Evolutionary conservation across 2,329 filamentous ascomycete species (phyloP).

Genomic region (Alternaria incomplexa): DNA sequence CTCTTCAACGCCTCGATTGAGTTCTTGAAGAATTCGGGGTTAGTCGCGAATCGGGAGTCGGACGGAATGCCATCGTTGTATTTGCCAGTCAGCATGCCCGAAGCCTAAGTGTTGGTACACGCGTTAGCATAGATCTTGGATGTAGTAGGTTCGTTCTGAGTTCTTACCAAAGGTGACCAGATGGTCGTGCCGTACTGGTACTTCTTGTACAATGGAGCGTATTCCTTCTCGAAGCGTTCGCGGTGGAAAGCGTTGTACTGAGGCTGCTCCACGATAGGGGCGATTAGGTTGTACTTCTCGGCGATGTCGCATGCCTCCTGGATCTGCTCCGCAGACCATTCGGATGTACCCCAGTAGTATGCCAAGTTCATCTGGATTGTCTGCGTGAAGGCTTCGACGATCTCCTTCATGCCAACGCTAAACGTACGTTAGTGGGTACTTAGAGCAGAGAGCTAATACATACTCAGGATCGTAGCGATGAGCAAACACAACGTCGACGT

Average conservation of each 20-base stretch:
- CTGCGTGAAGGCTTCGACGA: slow-evolving; percentile 63
- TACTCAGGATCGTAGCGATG: slow-evolving; percentile 63
- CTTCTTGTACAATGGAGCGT: slow-evolving; percentile 62
- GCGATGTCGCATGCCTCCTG: slow-evolving; percentile 64
- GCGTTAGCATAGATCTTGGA: not conserved
- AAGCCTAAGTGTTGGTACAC: slow-evolving; percentile 39
- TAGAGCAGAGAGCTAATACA: not conserved
- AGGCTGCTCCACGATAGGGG: slow-evolving; percentile 61
- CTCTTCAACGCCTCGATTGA: slow-evolving; percentile 60
- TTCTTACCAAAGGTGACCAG: slow-evolving; percentile 59
- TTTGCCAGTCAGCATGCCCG: slow-evolving; percentile 66
- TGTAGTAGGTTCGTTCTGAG: not conserved
- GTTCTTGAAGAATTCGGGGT: slow-evolving; percentile 64
- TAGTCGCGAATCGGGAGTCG: slow-evolving; percentile 65
- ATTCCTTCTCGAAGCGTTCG: slow-evolving; percentile 67
- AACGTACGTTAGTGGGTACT: slow-evolving; percentile 3
- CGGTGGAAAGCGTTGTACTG: slow-evolving; percentile 69
- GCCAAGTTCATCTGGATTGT: slow-evolving; percentile 62
- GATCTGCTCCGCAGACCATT: slow-evolving; percentile 67
- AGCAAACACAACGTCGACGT: slow-evolving; percentile 69
- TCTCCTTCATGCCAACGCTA: slow-evolving; percentile 67
- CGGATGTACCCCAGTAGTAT: slow-evolving; percentile 61
- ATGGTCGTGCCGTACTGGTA: slow-evolving; percentile 64
- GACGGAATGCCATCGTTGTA: slow-evolving; percentile 69
- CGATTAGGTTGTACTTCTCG: slow-evolving; percentile 68